Evolutionary conservation across 176 grass and related monocot species (phyloP), one percentile per base, ranked within the genome.

Genomic region (Juncus inflexus): DNA sequence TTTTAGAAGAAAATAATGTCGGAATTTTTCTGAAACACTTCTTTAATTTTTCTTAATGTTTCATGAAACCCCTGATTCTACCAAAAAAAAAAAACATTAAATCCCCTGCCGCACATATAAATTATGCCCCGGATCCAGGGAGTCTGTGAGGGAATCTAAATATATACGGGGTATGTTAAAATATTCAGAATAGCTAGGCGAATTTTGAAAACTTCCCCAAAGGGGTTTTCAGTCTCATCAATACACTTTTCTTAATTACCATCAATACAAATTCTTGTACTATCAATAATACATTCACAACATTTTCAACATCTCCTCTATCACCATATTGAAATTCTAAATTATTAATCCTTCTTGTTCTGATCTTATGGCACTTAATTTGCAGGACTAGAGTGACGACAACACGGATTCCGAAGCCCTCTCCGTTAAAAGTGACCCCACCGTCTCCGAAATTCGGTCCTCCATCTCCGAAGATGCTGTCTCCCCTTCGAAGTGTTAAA

Each of bases 401-500:
- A 14, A 83, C 78, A 39, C 76, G 76, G 76, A 71, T 76, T 15
- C 77, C 76, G 14, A 96, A 77, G 73, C 67, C 76, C 69, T 40
- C 78, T 60, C 40, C 57, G 15, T 65, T 64, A 41, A 96, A 78
- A 75, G 63, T 75, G 65, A 49, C 36, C 16, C 68, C 80, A 78
- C 60, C 75, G 60, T 65, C 67, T 59, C 53, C 52, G 3, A 71
- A 40, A 6, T 57, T 13, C 3, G 50, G 52, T 11, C 52, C 28
- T 4, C 67, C 67, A 43, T 58, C 67, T 9, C 65, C 65, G 42
- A 50, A 47, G 9, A 47, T 47, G 19, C 7, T 42, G 9, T 36
- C 71, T 83, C 61, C 73, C 58, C 47, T 82, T 67, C 77, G 69
- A 47, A 47, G 43, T 69, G 79, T 80, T 57, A 95, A 80, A 82